These are phyloP conservation scores for Auriscalpium orientale DNA, from an alignment of 768 basidiomycete species.

Conservation along the genomic window DNA sequence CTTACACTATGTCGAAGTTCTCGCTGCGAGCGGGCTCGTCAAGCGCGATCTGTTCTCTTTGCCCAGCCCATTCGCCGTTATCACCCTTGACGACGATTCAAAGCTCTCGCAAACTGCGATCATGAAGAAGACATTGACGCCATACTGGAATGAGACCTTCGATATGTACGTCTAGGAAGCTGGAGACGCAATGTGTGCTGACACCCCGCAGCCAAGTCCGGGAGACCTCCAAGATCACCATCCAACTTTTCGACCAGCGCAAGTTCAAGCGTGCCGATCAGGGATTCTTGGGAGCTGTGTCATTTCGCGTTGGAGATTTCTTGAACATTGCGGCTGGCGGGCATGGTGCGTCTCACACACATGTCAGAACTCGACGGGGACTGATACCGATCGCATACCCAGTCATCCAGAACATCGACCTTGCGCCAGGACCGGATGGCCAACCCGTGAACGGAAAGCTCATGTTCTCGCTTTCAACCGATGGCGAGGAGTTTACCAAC, in stretches of 20 bases:
- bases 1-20: conserved; percentile 36
- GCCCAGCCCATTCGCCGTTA: conserved; percentile 84
- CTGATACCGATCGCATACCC: conserved; percentile 17
- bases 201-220: conserved; percentile 48
- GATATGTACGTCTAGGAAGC: conserved; percentile 54
- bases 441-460: conserved; percentile 82
- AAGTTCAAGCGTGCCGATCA: conserved; percentile 87
- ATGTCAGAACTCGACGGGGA: neutral
- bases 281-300: conserved; percentile 47
- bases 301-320: conserved; percentile 33
- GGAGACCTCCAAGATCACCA: conserved; percentile 65
- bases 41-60: conserved; percentile 76
- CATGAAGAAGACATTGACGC: conserved; percentile 58
- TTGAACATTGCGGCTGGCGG: conserved; percentile 31
- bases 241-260: conserved; percentile 87
- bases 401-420: conserved; percentile 71
- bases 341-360: conserved; percentile 5
- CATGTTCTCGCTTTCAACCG: conserved; percentile 47
- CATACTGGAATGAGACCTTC: conserved; percentile 82
- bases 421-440: conserved; percentile 65
- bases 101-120: conserved; percentile 70
- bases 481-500: conserved; percentile 10
- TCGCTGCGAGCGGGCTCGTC: conserved; percentile 64
- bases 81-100: conserved; percentile 79
- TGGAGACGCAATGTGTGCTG: neutral